Base-by-base conservation (phyloP, 2,329 filamentous ascomycete species). In the Colletotrichum coccodes region DNA sequence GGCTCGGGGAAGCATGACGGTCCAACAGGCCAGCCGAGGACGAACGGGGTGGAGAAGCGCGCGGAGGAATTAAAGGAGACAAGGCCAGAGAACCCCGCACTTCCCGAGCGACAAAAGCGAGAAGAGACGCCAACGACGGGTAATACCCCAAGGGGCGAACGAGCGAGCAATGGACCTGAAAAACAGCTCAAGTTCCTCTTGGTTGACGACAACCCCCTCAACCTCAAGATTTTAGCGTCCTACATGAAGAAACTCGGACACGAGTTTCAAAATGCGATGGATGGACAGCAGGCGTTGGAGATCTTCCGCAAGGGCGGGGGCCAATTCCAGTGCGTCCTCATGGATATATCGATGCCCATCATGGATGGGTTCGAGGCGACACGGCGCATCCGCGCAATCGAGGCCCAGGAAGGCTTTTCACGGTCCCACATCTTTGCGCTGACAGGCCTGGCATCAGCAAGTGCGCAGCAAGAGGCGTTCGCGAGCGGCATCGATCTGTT, bases 331-430 rank as follows among this genome's bases (percentile, higher is more conserved):
- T 79, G 76, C 57, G 70, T 83, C 0, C 70, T 83, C 5, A 83
- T 82, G 73, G 87, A 89, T 70, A 84, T 89, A 1, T 87, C 82
- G 61, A 89, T 90, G 87, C 87, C 87, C 0, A 76, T 88, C 3
- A 84, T 89, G 73, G 84, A 89, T 68, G 85, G 85, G 0, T 81
- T 87, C 3, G 84, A 84, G 18, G 82, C 84, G 0, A 87, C 86
- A 1, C 76, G 82, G 1, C 77, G 79, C n/a, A 87, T 89, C 16
- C 80, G 87, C 1, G 79, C 81, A 1, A 79, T 85, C 38, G 87
- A 89, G 72, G 76, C 79, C 4, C 78, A 84, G 0, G 73, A 79
- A 6, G 76, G 79, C 0, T 73, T 86, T 0, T 69, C 76, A 0
- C 82, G 83, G 0, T 81, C 81, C 1, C 77, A 81, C 3, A 83